Conservation (phyloP, 306 rosid genomes). For the Potentilla sterilis region DNA sequence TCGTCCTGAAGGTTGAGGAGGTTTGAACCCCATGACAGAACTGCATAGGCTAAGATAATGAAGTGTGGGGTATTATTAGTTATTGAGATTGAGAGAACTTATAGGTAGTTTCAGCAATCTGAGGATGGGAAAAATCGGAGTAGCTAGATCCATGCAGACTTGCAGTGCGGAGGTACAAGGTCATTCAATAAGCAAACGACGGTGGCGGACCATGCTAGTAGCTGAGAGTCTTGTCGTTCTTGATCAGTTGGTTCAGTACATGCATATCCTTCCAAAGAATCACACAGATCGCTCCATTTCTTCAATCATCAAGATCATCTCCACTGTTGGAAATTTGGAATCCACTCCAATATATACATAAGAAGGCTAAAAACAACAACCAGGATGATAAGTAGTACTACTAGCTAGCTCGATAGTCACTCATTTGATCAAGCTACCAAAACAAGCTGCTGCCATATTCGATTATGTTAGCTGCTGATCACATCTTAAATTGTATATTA, state of each 20-base stretch:
- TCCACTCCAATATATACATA: background rate
- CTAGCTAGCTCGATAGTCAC: background rate
- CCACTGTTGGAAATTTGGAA: background rate
- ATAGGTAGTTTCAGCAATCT: background rate
- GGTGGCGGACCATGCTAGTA: conserved; percentile 4
- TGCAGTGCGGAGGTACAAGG: background rate
- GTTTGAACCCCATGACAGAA: background rate
- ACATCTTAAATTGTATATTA: background rate
- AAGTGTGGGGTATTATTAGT: background rate
- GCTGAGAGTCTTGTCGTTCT: background rate
- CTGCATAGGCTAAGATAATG: background rate
- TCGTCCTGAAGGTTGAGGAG: too few species aligned
- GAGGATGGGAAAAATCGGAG: background rate
- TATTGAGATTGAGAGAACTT: background rate
- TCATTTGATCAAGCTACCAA: background rate
- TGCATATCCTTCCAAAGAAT: background rate
- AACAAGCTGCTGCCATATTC: background rate
- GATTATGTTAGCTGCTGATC: background rate
- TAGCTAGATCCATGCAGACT: background rate
- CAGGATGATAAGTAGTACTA: background rate
- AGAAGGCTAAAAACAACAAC: background rate
- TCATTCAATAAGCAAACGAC: background rate
- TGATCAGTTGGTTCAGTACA: background rate
- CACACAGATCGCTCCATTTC: background rate
- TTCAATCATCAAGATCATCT: background rate